Evolutionary conservation across 768 basidiomycete species (phyloP).

Genomic region (Chalciporus chontae): DNA sequence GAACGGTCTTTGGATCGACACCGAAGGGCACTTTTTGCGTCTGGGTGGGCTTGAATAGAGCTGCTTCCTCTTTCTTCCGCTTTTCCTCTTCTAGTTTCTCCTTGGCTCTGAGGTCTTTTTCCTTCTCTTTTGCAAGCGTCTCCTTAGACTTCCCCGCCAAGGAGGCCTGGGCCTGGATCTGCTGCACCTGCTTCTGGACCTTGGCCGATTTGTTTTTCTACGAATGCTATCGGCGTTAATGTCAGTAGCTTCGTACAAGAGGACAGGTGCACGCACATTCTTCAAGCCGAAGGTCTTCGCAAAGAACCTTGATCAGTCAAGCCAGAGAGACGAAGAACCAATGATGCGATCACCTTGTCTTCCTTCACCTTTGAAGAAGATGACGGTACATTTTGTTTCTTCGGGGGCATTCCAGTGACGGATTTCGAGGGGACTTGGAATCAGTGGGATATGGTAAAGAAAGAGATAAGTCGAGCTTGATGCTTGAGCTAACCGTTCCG

Average conservation of each 20-base stretch:
- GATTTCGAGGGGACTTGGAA: neutral
- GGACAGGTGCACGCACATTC: slow-evolving; percentile 53
- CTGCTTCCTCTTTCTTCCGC: slow-evolving; percentile 79
- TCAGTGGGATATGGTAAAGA: neutral
- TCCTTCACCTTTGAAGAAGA: slow-evolving; percentile 73
- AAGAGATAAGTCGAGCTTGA: neutral
- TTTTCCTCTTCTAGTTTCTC: slow-evolving; percentile 79
- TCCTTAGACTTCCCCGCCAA: slow-evolving; percentile 78
- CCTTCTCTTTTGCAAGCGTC: slow-evolving; percentile 78
- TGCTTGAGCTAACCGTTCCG: no score
- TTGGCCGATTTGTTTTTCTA: slow-evolving; percentile 95
- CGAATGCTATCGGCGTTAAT: slow-evolving; percentile 5
- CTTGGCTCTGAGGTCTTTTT: slow-evolving; percentile 74
- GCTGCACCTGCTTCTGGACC: slow-evolving; percentile 81
- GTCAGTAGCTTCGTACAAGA: slow-evolving; percentile 4
- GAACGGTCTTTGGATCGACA: slow-evolving; percentile 91
- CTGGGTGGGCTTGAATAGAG: slow-evolving; percentile 76
- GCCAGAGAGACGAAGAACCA: slow-evolving; percentile 9
- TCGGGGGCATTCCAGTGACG: slow-evolving; percentile 66
- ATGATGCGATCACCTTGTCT: slow-evolving; percentile 60
- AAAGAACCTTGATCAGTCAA: slow-evolving; percentile 29
- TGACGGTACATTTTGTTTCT: slow-evolving; percentile 56
- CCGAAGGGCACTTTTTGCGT: slow-evolving; percentile 89
- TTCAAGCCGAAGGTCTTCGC: slow-evolving; percentile 83
- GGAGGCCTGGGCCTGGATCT: slow-evolving; percentile 74